These are phyloP conservation scores for Starmerella floricola DNA, from an alignment of 805 yeast species.

Conservation along the genomic window DNA sequence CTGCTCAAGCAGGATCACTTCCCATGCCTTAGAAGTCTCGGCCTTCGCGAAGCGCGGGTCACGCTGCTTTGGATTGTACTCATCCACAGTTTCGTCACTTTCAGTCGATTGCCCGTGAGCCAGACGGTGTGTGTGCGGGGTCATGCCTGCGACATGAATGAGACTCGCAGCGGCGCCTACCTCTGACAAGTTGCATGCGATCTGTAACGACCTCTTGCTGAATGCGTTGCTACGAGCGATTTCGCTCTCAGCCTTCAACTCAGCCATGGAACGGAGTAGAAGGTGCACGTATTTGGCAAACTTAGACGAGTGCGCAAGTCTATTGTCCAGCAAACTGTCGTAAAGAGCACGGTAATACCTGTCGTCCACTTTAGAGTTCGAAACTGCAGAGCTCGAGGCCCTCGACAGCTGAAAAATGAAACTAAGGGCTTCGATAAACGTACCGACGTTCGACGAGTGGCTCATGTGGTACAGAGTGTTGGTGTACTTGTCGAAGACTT, in stretches of 20 bases:
- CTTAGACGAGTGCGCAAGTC: conserved; percentile 76
- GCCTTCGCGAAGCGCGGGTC: conserved; percentile 93
- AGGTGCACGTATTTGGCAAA: conserved; percentile 85
- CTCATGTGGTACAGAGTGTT: conserved; percentile 80
- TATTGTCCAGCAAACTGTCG: conserved; percentile 75
- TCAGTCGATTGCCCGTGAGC: conserved; percentile 43
- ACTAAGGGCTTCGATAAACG: conserved; percentile 83
- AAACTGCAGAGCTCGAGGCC: conserved; percentile 34
- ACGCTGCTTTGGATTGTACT: conserved; percentile 75
- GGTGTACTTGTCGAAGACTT: conserved; percentile 57
- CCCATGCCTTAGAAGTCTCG: conserved; percentile 74
- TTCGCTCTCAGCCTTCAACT: conserved; percentile 42
- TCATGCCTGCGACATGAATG: conserved; percentile 22
- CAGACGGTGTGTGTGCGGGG: conserved; percentile 69
- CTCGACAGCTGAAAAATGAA: conserved; percentile 69
- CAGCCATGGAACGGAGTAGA: conserved; percentile 62
- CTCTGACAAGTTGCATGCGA: conserved; percentile 74
- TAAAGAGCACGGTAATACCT: conserved; percentile 80
- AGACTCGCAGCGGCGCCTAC: conserved; percentile 48
- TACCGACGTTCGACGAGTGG: conserved; percentile 86
- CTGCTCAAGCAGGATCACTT: conserved; percentile 52
- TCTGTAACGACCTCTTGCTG: conserved; percentile 78
- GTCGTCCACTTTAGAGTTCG: conserved; percentile 23
- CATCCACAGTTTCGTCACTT: conserved; percentile 1
- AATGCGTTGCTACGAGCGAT: conserved; percentile 67